Evolutionary conservation across 2,329 filamentous ascomycete species (phyloP), one percentile per base, ranked within the genome.

Genomic region (Sporothrix globosa): DNA sequence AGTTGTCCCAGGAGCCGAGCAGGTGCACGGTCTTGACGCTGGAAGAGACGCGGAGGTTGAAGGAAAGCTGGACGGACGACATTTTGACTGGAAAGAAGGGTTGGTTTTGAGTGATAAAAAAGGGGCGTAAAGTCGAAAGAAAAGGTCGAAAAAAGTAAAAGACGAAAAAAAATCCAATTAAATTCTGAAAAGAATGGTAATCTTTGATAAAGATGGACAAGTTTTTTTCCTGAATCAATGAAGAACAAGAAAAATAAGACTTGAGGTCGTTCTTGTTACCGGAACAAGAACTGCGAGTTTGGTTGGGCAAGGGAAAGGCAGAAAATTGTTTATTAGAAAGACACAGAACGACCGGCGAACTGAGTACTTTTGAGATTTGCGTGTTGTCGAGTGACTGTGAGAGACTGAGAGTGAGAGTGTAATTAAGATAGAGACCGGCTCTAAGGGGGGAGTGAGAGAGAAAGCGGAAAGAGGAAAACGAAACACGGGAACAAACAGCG

Each of bases 1-100:
- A 99, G 86, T 92, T 92, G 86, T 99, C 96, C 95, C 95, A 99
- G 76, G 95, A 98, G 78, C 95, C 95, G 83, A 98, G 91, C 76
- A 99, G 87, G 81, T 98, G 95, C 80, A 97, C 95, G 79, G 94
- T 95, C 89, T 97, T 97, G 87, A 96, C 93, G 84, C 93, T 93
- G 80, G 92, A 90, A 79, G 94, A 97, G 81, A 96, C 96, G 85
- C 94, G 93, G 82, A 98, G 92, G 82, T 91, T 91, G 85, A 98
- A 98, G 80, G 93, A 95, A 76, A 97, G 90, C 84, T 97, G 95
- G 83, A 96, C 90, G 81, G 93, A 86, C 82, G 94, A 90, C 93
- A 97, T 97, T 84, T 80, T 90, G 81, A 72, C 70, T 76, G 72
- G 76, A 75, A 77, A 78, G 77, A 79, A 34, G 41, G 41, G 14